A percentile compares a stretch with the other conserved stretches of the same genome.
These are phyloP conservation scores for Theileria sp. DNA, from an alignment of 169 alveolate genomes.

Conservation along the genomic window DNA sequence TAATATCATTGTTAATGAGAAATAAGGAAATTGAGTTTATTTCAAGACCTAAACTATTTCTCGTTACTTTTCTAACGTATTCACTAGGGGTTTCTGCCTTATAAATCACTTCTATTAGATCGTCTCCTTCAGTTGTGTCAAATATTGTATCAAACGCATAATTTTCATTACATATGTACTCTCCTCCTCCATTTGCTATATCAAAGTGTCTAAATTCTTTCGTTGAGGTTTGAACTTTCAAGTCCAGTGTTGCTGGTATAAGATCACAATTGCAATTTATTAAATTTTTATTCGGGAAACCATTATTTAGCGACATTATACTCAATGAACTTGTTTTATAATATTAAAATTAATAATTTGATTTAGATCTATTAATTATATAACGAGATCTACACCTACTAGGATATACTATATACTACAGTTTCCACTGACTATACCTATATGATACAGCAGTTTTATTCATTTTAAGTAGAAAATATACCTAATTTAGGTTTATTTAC, in stretches of 20 bases:
- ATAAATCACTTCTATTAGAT: not conserved
- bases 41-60: not conserved
- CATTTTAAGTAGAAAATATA: not conserved
- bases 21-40: not conserved
- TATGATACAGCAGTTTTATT: not conserved
- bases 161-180: not conserved
- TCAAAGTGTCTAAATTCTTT: not conserved
- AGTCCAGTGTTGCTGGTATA: not conserved
- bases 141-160: not conserved
- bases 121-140: not conserved
- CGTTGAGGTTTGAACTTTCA: not conserved
- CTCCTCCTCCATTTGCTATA: not conserved
- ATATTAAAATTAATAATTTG: not conserved
- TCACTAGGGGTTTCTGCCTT: not conserved
- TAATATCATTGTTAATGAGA: not conserved
- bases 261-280: not conserved
- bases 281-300: not conserved
- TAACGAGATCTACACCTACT: not conserved
- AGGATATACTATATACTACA: not conserved
- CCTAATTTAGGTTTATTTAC: not conserved
- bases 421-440: not conserved
- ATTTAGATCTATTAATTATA: not conserved
- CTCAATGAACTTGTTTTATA: not conserved
- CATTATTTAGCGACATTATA: not conserved
- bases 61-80: not conserved